Evolutionary conservation across 2,329 filamentous ascomycete genomes (phyloP).

Genomic region (Alternaria atra): DNA sequence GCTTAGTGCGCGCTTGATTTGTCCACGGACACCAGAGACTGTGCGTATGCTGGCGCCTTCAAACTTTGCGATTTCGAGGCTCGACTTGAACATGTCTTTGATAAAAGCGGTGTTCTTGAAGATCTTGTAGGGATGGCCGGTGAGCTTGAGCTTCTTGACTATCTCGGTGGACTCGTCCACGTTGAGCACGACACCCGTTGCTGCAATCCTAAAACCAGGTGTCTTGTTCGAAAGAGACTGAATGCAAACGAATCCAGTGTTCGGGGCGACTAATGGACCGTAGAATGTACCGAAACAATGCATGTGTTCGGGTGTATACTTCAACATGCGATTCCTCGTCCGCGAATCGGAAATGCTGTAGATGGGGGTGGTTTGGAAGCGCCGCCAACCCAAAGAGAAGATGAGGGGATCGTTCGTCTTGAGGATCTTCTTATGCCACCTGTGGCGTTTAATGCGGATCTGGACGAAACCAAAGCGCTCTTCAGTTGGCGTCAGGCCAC

Average conservation of each 20-base stretch:
- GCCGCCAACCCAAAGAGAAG: constrained; percentile 94
- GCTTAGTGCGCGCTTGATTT: constrained; percentile 93
- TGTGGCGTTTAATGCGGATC: constrained; percentile 93
- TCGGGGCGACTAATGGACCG: constrained; percentile 91
- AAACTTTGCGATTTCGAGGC: constrained; percentile 96
- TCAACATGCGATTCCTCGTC: constrained; percentile 95
- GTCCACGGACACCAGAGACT: constrained; percentile 91
- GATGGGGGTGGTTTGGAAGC: constrained; percentile 90
- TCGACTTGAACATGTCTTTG: constrained; percentile 95
- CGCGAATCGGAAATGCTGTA: constrained; percentile 96
- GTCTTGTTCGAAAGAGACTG: constrained; percentile 86
- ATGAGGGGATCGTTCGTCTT: constrained; percentile 98
- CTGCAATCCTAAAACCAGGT: constrained; percentile 91
- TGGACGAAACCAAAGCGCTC: constrained; percentile 96
- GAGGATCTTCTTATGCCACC: constrained; percentile 99
- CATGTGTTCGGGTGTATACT: constrained; percentile 99
- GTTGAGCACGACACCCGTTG: constrained; percentile 90
- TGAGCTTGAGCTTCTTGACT: constrained; percentile 99
- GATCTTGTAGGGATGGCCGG: constrained; percentile 92
- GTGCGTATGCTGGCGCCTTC: constrained; percentile 96
- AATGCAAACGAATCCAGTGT: constrained; percentile 94
- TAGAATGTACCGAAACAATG: constrained; percentile 98
- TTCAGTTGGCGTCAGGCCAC: constrained; percentile 91
- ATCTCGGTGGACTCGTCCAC: constrained; percentile 97
- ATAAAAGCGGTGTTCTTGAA: constrained; percentile 99